A percentile compares a stretch with the other conserved stretches of the same genome.
Evolutionary conservation across 2,329 filamentous ascomycete species (phyloP).

Genomic region (Aspergillus quadricinctus): DNA sequence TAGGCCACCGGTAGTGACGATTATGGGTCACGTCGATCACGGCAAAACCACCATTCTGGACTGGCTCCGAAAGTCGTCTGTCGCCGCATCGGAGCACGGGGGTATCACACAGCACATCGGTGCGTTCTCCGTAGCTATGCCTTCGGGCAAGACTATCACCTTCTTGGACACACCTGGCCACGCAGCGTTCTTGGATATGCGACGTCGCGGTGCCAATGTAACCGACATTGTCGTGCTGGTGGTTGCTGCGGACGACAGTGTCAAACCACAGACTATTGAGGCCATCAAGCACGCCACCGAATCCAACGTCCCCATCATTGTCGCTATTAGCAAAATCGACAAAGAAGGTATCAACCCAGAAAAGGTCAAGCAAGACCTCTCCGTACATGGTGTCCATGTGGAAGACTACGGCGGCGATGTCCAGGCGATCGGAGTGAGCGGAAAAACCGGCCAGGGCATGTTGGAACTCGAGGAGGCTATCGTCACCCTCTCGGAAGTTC

Average conservation of each 20-base stretch:
- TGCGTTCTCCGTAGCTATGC: conserved; percentile 87
- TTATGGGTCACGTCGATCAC: conserved; percentile 99
- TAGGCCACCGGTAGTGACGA: conserved; percentile 91
- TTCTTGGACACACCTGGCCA: conserved; percentile 97
- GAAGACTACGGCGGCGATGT: conserved; percentile 95
- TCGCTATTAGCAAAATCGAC: conserved; percentile 96
- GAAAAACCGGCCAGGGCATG: conserved; percentile 92
- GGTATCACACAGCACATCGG: conserved; percentile 99
- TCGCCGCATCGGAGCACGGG: conserved; percentile 87
- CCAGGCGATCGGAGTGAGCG: conserved; percentile 85
- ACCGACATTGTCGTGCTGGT: conserved; percentile 96
- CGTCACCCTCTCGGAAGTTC: conserved; percentile 76
- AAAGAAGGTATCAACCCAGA: conserved; percentile 78
- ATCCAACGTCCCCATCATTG: conserved; percentile 89
- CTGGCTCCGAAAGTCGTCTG: conserved; percentile 85
- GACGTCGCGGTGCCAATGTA: conserved; percentile 88
- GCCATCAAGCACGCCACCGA: conserved; percentile 88
- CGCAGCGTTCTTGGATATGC: conserved; percentile 92
- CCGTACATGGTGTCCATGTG: conserved; percentile 77
- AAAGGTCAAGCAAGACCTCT: conserved; percentile 81
- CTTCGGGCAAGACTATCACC: conserved; percentile 82
- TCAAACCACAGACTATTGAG: conserved; percentile 95
- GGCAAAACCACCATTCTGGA: conserved; percentile 96
- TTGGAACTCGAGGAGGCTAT: conserved; percentile 86
- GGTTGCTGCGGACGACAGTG: conserved; percentile 92